Conservation (phyloP, 2,329 filamentous ascomycete species). For the Botrytis squamosa region DNA sequence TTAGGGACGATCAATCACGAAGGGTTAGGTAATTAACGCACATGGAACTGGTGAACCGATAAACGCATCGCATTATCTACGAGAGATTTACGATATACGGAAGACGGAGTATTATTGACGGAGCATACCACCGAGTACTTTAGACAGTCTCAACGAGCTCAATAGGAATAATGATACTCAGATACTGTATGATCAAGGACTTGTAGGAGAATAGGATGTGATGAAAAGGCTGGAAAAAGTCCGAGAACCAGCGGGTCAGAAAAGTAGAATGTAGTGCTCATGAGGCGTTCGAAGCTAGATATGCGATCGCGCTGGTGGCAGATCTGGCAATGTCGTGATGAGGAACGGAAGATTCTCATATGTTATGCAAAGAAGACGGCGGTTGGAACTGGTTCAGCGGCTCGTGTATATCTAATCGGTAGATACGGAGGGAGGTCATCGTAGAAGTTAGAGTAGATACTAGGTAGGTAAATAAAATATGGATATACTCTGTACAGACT, state of each 20-base stretch:
- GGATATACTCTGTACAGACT: neutral
- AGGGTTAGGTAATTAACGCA: neutral
- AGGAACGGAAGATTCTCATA: conserved; percentile 13
- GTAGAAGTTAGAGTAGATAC: neutral
- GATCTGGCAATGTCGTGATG: conserved; percentile 17
- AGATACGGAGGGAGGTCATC: neutral
- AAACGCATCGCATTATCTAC: neutral
- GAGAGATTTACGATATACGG: neutral
- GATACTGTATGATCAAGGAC: neutral
- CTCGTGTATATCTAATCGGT: conserved; percentile 13
- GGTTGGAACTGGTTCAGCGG: conserved; percentile 4
- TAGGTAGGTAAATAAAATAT: too few relatives aligned
- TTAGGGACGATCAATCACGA: neutral
- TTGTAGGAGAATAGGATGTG: neutral
- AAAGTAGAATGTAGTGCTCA: conserved; percentile 1
- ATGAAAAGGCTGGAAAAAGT: neutral
- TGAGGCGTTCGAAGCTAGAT: conserved; percentile 11
- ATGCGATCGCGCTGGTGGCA: conserved; percentile 17
- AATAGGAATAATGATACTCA: neutral
- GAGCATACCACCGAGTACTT: neutral
- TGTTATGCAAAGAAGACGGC: conserved; percentile 18
- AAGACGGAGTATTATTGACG: neutral
- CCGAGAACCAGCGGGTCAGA: neutral
- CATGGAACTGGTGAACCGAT: neutral
- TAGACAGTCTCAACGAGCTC: neutral